Conservation (phyloP, 306 rosid species). For the Datisca glomerata region DNA sequence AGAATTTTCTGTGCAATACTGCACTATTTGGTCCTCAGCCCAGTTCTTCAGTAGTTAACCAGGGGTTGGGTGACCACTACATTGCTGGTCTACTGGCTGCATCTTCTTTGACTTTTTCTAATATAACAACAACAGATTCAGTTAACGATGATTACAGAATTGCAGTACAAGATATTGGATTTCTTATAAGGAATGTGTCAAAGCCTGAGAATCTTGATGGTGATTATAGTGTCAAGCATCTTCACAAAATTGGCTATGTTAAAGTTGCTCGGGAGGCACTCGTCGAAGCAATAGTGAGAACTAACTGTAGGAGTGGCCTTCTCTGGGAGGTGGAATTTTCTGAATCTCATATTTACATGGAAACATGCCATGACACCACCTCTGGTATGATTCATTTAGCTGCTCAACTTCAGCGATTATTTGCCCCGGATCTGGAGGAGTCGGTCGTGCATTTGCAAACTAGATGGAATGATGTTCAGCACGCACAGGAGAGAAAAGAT, state of each 20-base stretch:
- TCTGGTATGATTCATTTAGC: constrained; percentile 64
- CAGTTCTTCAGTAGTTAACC: constrained; percentile 31
- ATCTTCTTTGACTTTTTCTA: constrained; percentile 63
- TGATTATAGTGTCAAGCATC: constrained; percentile 50
- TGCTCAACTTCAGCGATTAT: constrained; percentile 76
- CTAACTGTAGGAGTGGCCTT: constrained; percentile 61
- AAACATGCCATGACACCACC: constrained; percentile 82
- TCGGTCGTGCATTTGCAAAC: constrained; percentile 83
- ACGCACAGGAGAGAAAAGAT: constrained; percentile 46
- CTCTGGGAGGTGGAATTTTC: constrained; percentile 77
- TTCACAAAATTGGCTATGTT: constrained; percentile 60
- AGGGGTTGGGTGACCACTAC: constrained; percentile 32
- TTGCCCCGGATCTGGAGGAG: constrained; percentile 96
- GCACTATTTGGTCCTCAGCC: constrained; percentile 31
- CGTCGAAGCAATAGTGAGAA: constrained; percentile 66
- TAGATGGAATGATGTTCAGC: constrained; percentile 78
- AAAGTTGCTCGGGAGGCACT: constrained; percentile 77
- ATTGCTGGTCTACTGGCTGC: constrained; percentile 89
- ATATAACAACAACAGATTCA: constrained; percentile 32
- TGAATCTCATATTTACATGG: constrained; percentile 55
- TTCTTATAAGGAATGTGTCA: constrained; percentile 43
- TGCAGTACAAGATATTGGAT: constrained; percentile 67
- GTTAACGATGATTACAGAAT: constrained; percentile 38
- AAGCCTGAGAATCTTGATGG: constrained; percentile 31
- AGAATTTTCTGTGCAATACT: constrained; percentile 25